phyloP scores from a whole-genome alignment of 306 rosid genomes.

The Acacia confusa region DNA sequence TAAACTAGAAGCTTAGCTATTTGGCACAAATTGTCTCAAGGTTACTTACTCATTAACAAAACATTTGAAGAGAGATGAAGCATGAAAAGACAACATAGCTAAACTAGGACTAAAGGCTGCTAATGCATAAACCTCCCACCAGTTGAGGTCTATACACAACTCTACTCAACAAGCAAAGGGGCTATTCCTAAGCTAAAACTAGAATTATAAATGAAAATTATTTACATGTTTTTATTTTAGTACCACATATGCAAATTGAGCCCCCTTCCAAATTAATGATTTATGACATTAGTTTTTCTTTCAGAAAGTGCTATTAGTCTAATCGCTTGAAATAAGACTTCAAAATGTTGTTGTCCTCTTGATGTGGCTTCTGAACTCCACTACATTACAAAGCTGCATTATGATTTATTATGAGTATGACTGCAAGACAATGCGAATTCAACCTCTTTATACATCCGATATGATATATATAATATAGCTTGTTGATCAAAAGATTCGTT shows the following conservation, averaged over 20 bases:
- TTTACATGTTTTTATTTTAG: neutral
- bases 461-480: neutral
- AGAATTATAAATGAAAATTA: neutral
- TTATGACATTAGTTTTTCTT: neutral
- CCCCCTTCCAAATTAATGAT: neutral
- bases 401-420: neutral
- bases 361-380: conserved; percentile 23
- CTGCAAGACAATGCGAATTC: neutral
- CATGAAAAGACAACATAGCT: neutral
- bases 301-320: conserved; percentile 22
- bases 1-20: too few relatives aligned
- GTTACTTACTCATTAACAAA: neutral
- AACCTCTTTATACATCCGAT: neutral
- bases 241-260: conserved; percentile 6
- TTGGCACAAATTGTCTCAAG: neutral
- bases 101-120: neutral
- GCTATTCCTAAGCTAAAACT: neutral
- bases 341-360: conserved; percentile 17
- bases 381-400: neutral
- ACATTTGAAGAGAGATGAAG: neutral
- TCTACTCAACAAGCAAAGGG: too few relatives aligned
- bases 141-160: too few relatives aligned
- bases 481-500: conserved; percentile 1
- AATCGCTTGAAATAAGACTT: conserved; percentile 23
- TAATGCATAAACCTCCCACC: too few relatives aligned